These are phyloP conservation scores for Coemansia sp. DNA, from an alignment of 192 early-diverging fungal species.

Conservation along the genomic window DNA sequence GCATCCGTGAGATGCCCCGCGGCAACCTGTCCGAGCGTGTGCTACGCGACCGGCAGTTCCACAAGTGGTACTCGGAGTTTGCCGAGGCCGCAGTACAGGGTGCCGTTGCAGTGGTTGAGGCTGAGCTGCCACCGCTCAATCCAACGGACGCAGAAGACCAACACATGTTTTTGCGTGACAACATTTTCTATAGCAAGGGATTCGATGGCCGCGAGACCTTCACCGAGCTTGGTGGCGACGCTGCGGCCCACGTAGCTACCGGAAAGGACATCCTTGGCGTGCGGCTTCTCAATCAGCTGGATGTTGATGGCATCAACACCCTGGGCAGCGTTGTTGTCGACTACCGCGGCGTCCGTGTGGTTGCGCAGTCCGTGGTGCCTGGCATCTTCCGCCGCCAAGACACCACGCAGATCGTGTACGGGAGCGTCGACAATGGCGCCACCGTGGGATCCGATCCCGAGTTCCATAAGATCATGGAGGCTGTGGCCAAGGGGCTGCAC, in stretches of 20 bases:
- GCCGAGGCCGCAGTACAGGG: constrained; percentile 86
- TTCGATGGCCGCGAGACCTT: constrained; percentile 88
- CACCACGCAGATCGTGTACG: constrained; percentile 84
- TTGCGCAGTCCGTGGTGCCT: constrained; percentile 94
- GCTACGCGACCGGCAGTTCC: constrained; percentile 79
- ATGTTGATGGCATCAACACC: constrained; percentile 82
- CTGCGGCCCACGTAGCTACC: constrained; percentile 89
- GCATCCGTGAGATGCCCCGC: constrained; percentile 81
- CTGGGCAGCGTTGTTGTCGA: constrained; percentile 91
- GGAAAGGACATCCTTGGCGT: constrained; percentile 96
- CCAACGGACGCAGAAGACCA: constrained; percentile 73
- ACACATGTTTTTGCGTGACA: constrained; percentile 92
- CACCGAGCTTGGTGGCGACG: constrained; percentile 80
- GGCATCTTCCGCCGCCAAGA: constrained; percentile 79
- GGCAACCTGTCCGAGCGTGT: constrained; percentile 79
- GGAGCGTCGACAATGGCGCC: constrained; percentile 83
- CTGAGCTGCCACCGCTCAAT: constrained; percentile 76
- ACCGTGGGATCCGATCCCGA: constrained; percentile 69
- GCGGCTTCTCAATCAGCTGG: constrained; percentile 69
- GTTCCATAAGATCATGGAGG: constrained; percentile 73
- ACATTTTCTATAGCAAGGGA: constrained; percentile 93
- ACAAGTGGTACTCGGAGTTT: constrained; percentile 89
- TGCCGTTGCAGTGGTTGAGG: constrained; percentile 81
- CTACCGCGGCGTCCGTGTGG: constrained; percentile 86
- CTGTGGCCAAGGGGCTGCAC: constrained; percentile 78